Conservation (phyloP, 1,139 yeast species). For the Protomyces macrosporus region DNA sequence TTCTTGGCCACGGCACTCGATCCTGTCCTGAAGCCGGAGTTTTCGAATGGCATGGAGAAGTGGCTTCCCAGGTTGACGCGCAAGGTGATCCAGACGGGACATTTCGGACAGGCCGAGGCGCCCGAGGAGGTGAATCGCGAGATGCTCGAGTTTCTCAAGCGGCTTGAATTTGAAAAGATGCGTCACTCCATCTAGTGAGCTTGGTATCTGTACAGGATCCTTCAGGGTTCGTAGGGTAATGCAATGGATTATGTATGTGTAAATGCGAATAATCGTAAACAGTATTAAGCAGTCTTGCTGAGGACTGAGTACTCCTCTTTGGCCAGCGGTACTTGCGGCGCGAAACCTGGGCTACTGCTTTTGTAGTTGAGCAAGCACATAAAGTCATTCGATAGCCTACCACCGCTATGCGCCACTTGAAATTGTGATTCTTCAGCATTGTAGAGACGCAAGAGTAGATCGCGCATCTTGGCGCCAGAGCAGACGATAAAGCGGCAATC, state of each 20-base stretch:
- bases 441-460: constrained; percentile 57
- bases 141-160: constrained; percentile 7
- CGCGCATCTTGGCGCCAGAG: constrained; percentile 83
- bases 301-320: neutral
- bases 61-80: constrained; percentile 1
- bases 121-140: constrained; percentile 10
- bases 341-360: neutral
- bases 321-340: neutral
- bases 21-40: constrained; percentile 18
- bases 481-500: constrained; percentile 54
- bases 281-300: neutral
- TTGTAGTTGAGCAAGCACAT: constrained; percentile 45
- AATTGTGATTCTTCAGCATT: constrained; percentile 54
- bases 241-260: too few species aligned
- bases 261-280: too few species aligned
- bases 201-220: too few species aligned
- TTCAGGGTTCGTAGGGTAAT: too few species aligned
- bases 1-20: constrained; percentile 19
- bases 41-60: constrained; percentile 11
- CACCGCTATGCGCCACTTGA: constrained; percentile 65
- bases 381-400: constrained; percentile 82
- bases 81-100: constrained; percentile 7
- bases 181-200: constrained; percentile 1
- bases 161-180: constrained; percentile 8
- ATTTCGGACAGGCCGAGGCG: constrained; percentile 14